Percentiles rank a stretch among this genome's conserved stretches.
Evolutionary conservation across 495 filamentous ascomycete genomes (phyloP).

Genomic region (Penicillium steckii): DNA sequence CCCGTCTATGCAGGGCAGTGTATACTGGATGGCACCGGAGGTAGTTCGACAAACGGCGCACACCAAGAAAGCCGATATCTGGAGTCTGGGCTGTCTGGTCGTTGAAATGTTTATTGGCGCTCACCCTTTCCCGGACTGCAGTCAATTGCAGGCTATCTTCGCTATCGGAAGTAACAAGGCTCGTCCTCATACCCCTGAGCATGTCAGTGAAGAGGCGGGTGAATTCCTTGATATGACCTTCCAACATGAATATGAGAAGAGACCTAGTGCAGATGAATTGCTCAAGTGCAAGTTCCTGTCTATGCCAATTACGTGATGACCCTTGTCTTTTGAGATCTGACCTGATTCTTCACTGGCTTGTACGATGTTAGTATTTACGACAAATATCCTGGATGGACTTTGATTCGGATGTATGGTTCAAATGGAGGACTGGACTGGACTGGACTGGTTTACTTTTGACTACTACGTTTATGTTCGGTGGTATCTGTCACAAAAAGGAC

Average conservation of each 20-base stretch:
- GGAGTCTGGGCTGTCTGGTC: slow-evolving; percentile 93
- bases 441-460: slow-evolving; percentile 6
- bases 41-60: slow-evolving; percentile 97
- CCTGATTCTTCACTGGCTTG: neutral
- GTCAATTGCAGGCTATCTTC: slow-evolving; percentile 97
- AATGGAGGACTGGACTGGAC: neutral
- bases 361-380: neutral
- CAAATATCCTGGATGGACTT: neutral
- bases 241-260: slow-evolving; percentile 87
- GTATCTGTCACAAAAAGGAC: slow-evolving; percentile 1
- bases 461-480: slow-evolving; percentile 18
- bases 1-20: slow-evolving; percentile 91
- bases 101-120: slow-evolving; percentile 99
- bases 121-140: slow-evolving; percentile 96
- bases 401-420: too few species aligned
- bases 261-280: slow-evolving; percentile 88
- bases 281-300: slow-evolving; percentile 75
- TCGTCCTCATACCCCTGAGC: slow-evolving; percentile 83
- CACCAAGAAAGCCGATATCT: slow-evolving; percentile 99
- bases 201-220: slow-evolving; percentile 80
- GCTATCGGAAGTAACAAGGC: slow-evolving; percentile 90
- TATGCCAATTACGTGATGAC: slow-evolving; percentile 53
- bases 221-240: slow-evolving; percentile 88
- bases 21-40: slow-evolving; percentile 99
- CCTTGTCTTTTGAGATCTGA: neutral